Evolutionary conservation across 73 alveolate species (phyloP), one percentile per base, ranked within the genome.

Genomic region (Diophrys appendiculata): DNA sequence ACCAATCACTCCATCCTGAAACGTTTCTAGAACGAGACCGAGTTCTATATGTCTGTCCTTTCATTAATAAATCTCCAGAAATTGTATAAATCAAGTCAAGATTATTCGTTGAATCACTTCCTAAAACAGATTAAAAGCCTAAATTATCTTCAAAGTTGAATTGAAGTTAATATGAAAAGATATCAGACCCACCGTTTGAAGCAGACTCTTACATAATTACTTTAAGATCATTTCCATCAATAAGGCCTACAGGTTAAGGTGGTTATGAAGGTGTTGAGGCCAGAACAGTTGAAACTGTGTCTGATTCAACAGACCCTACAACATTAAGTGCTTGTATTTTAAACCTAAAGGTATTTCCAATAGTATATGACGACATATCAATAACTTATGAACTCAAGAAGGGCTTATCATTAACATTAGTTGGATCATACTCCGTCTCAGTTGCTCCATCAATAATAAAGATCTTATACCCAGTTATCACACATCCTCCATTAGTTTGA

Each of bases 401-500:
- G 22, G 93, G 93, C 53, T 85, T 78, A 35, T 33, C 67, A 1
- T 60, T 72, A 52, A 78, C 85, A 70, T 85, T 52, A 23, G 67
- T 26, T 0, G 88, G 68, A 70, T 54, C 73, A 33, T 76, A 75
- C 65, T 83, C 91, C 11, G 72, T 56, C 32, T 52, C 69, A 18
- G 23, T 27, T 13, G 86, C 88, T 29, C 89, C 85, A 69, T 78
- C 88, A 31, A 43, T 83, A 31, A 81, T 85, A 65, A 72, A 90
- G 1, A 90, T 90, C 78, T 55, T 81, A 64, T 86, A 90, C 33
- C 96, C 96, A 33, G 70, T 76, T 26, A 90, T 81, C 18, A 35
- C 73, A 64, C 94, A 90, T 52, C 97, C 97, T 25, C 96, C 96
- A 65, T 86, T 83, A 3, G 72, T 32, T 0, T 22, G 25, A 13